These are phyloP conservation scores for Sporothrix humicola DNA, from an alignment of 2,329 filamentous ascomycete species.

Conservation along the genomic window DNA sequence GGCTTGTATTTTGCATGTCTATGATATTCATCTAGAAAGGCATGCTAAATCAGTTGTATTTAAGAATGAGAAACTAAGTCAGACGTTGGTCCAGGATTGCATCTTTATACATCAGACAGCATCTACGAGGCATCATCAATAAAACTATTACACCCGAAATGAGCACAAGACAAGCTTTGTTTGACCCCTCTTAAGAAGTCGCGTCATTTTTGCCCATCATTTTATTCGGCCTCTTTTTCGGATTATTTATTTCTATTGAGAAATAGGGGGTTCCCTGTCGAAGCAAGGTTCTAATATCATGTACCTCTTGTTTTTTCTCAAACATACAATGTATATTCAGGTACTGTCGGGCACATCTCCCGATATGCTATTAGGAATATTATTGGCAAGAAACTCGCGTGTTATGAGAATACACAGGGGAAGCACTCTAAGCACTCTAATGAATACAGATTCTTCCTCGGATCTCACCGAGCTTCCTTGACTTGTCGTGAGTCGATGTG, in stretches of 20 bases:
- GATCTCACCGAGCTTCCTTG: not conserved
- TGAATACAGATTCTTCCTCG: slow-evolving; percentile 1
- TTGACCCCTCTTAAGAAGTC: not conserved
- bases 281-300: not conserved
- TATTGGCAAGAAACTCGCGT: too few relatives aligned
- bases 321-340: not conserved
- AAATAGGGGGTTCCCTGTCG: not conserved
- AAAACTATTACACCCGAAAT: slow-evolving; percentile 15
- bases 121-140: not conserved
- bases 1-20: not conserved
- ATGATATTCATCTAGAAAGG: not conserved
- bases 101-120: too few relatives aligned
- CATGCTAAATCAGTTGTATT: not conserved
- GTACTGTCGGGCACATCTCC: slow-evolving; percentile 1
- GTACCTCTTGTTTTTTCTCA: not conserved
- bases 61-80: not conserved
- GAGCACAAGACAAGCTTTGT: slow-evolving; percentile 10
- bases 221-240: slow-evolving; percentile 25
- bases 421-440: too few relatives aligned
- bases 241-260: slow-evolving; percentile 20
- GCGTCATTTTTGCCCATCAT: not conserved
- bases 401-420: not conserved
- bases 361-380: not conserved
- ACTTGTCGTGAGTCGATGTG: too few relatives aligned
- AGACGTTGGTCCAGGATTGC: not conserved